Base-by-base conservation (phyloP, 352 stramenopile genomes). In the Pilasporangium apinafurcum region DNA sequence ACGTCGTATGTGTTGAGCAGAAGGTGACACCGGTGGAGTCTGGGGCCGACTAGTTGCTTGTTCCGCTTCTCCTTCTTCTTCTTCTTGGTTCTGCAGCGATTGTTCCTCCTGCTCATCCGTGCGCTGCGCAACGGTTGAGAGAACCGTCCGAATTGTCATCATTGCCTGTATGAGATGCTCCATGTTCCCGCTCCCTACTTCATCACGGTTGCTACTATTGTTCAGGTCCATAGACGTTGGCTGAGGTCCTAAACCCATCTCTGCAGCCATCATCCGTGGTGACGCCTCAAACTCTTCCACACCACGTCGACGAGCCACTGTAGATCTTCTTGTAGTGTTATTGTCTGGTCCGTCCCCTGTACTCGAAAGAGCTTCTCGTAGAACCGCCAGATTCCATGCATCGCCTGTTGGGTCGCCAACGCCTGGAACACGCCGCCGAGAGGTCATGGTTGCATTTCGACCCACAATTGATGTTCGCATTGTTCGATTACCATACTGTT, bases 301-400 rank as follows among this genome's bases (percentile, higher is more conserved):
- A 8, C 49, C 62, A 51, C 74, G 28, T 12, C 50, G 64, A 21
- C 53, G 44, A 1, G 26, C 8, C 18, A 20, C 14, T 3, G 22
- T 27, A 5, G 14, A 21, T 3, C 21, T 33, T 5, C 33, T 59
- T 18, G 40, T 56, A 20, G 26, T 42, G 20, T 31, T 33, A 8
- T 9, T 4, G 5, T 6, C 10, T 14, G 14, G n/a, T 10, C 29
- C 7, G 12, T 21, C 32, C 1, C 24, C 35, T 8, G 30, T 13
- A 7, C 34, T 41, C 2, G 34, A 24, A 3, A 89, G 49, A 7
- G 73, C 76, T 24, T 78, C 75, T 0, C 70, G 73, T 8, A 89
- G 48, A 12, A 65, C 63, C 3, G 64, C 68, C 37, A 89, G 59
- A 45, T 89, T 89, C 63, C 68, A 85, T 20, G 72, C 72, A 16